These are phyloP conservation scores for Aureobasidium sp. DNA, from an alignment of 2,329 filamentous ascomycete genomes.

Conservation along the genomic window DNA sequence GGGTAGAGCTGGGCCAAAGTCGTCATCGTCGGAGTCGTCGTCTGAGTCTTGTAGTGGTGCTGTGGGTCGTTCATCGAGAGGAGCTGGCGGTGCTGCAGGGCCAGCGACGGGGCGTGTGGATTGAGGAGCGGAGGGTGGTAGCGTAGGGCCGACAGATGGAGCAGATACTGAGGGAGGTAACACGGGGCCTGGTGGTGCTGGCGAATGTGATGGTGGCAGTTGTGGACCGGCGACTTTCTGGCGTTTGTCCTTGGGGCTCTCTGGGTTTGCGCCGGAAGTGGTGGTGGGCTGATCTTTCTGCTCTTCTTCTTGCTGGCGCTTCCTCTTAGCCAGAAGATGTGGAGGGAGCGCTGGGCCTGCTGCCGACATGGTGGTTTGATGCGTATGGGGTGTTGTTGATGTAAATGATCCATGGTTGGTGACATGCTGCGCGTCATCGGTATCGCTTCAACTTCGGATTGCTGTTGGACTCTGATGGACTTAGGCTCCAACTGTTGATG, in stretches of 20 bases:
- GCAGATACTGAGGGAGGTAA: constrained; percentile 26
- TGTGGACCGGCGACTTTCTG: constrained; percentile 50
- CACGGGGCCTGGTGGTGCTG: neutral
- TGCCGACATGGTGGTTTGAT: constrained; percentile 49
- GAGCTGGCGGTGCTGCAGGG: constrained; percentile 48
- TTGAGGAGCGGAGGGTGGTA: neutral
- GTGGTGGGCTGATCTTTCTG: constrained; percentile 29
- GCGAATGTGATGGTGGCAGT: constrained; percentile 32
- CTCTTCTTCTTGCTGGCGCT: constrained; percentile 42
- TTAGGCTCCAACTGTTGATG: constrained; percentile 1
- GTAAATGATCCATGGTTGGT: too few species aligned
- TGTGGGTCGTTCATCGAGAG: constrained; percentile 41
- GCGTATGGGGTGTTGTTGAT: neutral
- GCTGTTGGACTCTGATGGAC: neutral
- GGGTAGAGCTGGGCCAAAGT: constrained; percentile 42
- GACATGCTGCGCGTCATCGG: neutral
- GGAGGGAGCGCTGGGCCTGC: constrained; percentile 66
- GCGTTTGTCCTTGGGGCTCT: constrained; percentile 43
- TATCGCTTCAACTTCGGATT: neutral
- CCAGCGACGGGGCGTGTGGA: constrained; percentile 36
- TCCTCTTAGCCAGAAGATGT: constrained; percentile 49
- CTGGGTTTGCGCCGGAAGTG: constrained; percentile 34
- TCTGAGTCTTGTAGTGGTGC: constrained; percentile 27
- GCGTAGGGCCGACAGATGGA: constrained; percentile 21
- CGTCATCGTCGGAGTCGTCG: constrained; percentile 31